These are phyloP conservation scores for Fusarium chlamydosporum DNA, from an alignment of 2,329 filamentous ascomycete genomes.

Conservation along the genomic window DNA sequence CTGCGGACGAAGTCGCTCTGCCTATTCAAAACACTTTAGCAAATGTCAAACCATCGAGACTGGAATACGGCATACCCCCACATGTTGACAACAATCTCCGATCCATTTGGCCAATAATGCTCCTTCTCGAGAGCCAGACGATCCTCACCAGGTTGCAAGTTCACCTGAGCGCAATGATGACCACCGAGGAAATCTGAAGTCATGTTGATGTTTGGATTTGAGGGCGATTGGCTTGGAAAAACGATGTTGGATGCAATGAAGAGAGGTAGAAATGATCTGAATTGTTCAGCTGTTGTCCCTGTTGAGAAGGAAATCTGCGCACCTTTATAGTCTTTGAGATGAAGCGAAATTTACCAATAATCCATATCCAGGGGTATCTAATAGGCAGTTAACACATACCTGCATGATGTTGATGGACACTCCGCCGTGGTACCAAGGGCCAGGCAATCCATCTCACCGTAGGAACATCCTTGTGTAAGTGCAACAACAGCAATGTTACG, in stretches of 20 bases:
- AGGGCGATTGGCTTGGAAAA: background rate
- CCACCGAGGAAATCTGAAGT: background rate
- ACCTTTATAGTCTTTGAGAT: background rate
- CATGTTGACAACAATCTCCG: background rate
- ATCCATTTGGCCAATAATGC: slow-evolving; percentile 2
- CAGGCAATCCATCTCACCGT: background rate
- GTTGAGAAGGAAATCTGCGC: accelerated
- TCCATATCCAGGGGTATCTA: background rate
- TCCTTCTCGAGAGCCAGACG: background rate
- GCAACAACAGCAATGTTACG: background rate
- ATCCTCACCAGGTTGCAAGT: background rate
- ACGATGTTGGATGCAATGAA: background rate
- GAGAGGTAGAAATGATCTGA: background rate
- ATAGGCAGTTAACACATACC: background rate
- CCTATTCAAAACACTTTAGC: background rate
- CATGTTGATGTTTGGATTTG: background rate
- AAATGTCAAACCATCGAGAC: accelerated
- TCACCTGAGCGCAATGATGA: background rate
- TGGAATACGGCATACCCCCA: background rate
- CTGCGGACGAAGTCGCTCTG: background rate
- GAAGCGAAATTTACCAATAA: background rate
- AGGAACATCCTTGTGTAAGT: background rate
- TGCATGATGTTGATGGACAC: background rate
- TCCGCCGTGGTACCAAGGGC: no score
- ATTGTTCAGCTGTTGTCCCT: background rate